phyloP scores from a whole-genome alignment of 2,329 filamentous ascomycete species.

The Stachybotrys chartarum region DNA sequence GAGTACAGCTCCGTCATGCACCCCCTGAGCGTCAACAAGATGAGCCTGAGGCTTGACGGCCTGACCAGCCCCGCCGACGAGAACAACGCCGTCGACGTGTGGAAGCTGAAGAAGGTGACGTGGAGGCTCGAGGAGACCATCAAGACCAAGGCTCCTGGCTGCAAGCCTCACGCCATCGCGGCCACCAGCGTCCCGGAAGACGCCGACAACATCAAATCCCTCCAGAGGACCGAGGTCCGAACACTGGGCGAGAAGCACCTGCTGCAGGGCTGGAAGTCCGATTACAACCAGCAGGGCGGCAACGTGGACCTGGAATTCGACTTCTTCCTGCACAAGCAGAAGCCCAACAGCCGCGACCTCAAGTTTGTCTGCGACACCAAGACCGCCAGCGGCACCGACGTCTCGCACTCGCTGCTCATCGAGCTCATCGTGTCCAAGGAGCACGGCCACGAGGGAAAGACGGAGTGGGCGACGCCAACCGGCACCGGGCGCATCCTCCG shows the following conservation, averaged over 20 bases:
- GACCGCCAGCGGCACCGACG: slow-evolving; percentile 64
- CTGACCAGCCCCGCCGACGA: slow-evolving; percentile 64
- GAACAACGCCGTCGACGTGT: slow-evolving; percentile 66
- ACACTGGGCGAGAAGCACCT: slow-evolving; percentile 75
- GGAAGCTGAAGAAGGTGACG: slow-evolving; percentile 84
- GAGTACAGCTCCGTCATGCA: slow-evolving; percentile 78
- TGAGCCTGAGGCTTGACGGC: slow-evolving; percentile 79
- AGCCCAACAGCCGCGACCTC: slow-evolving; percentile 39
- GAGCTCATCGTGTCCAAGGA: slow-evolving; percentile 95
- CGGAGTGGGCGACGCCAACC: slow-evolving; percentile 68
- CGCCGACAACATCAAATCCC: slow-evolving; percentile 48
- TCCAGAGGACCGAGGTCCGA: slow-evolving; percentile 67
- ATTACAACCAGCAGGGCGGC: slow-evolving; percentile 44
- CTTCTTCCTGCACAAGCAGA: slow-evolving; percentile 33
- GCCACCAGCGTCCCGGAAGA: slow-evolving; percentile 32
- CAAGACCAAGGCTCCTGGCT: slow-evolving; percentile 72
- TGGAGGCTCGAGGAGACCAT: slow-evolving; percentile 91
- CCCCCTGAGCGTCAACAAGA: slow-evolving; percentile 73
- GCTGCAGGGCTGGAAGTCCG: slow-evolving; percentile 84
- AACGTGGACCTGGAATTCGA: slow-evolving; percentile 75
- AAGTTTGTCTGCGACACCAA: slow-evolving; percentile 74
- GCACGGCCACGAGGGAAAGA: slow-evolving; percentile 65
- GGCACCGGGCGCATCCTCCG: slow-evolving; percentile 84
- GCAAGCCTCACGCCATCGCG: slow-evolving; percentile 60
- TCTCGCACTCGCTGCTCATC: slow-evolving; percentile 79